Evolutionary conservation across 441 rosid species (phyloP).

Genomic region (Corymbia calophylla): DNA sequence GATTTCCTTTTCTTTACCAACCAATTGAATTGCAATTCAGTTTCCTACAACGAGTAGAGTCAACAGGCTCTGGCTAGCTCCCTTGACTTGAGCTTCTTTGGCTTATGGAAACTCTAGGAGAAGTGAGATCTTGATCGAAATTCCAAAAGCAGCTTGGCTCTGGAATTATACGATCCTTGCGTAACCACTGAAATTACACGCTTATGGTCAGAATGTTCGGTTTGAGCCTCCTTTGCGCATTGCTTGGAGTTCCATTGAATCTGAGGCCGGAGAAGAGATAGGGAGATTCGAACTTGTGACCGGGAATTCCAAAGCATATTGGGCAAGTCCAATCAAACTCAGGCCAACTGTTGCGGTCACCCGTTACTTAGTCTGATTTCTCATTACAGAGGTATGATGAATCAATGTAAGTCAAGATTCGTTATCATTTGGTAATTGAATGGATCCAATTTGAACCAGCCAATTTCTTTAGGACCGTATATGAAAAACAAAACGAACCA

Average conservation of each 20-base stretch:
- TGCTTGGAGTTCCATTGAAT: fast-evolving
- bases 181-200: neutral
- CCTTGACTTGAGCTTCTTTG: neutral
- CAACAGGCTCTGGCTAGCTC: neutral
- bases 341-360: neutral
- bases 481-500: neutral
- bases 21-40: neutral
- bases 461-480: neutral
- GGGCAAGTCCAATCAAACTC: neutral
- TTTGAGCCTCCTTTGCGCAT: neutral
- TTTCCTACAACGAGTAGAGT: neutral
- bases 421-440: neutral
- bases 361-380: neutral
- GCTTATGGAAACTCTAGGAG: neutral
- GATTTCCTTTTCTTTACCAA: neutral
- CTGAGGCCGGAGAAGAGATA: neutral
- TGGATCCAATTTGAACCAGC: neutral
- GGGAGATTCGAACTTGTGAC: neutral
- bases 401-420: no score
- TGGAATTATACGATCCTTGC: neutral
- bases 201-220: neutral
- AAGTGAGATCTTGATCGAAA: neutral
- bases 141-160: neutral
- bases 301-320: neutral
- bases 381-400: no score